Percentiles rank a stretch among this genome's conserved stretches.
Evolutionary conservation across 441 rosid genomes (phyloP).

Genomic region (Metrosideros polymorpha): DNA sequence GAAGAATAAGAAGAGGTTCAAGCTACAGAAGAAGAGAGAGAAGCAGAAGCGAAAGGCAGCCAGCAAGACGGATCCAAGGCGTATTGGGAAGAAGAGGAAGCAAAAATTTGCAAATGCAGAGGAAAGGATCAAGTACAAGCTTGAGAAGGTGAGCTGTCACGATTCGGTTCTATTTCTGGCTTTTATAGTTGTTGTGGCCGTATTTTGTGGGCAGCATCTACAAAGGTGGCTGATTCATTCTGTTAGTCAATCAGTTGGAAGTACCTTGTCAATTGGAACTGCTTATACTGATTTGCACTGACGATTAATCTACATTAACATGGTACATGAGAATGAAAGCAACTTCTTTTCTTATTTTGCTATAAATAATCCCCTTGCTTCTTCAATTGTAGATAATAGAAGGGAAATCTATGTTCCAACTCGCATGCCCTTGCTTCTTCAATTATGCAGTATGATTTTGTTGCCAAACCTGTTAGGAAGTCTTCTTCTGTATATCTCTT

Average conservation of each 20-base stretch:
- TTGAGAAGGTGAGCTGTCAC: constrained; percentile 48
- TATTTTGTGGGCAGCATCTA: not conserved
- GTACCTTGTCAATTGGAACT: not conserved
- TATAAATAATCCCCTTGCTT: not conserved
- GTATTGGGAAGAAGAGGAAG: constrained; percentile 44
- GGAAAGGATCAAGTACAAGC: constrained; percentile 70
- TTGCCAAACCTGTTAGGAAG: not conserved
- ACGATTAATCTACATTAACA: not conserved
- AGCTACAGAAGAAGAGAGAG: constrained; percentile 66
- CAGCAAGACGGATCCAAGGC: constrained; percentile 70
- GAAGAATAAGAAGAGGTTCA: constrained; percentile 67
- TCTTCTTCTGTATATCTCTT: not conserved
- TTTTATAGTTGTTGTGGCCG: not conserved
- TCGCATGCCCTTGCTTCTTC: not conserved
- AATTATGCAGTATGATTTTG: not conserved
- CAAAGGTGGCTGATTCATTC: not conserved
- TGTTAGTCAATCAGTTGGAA: not conserved
- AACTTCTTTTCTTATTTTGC: not conserved
- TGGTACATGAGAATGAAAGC: not conserved
- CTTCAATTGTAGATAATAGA: not conserved
- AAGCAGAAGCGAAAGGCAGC: constrained; percentile 76
- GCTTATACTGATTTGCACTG: not conserved
- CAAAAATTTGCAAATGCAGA: constrained; percentile 62
- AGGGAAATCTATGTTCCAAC: not conserved
- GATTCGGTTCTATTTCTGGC: not conserved